phyloP scores from a whole-genome alignment of 2,329 filamentous ascomycete genomes.

The Lasiodiplodia theobromae region DNA sequence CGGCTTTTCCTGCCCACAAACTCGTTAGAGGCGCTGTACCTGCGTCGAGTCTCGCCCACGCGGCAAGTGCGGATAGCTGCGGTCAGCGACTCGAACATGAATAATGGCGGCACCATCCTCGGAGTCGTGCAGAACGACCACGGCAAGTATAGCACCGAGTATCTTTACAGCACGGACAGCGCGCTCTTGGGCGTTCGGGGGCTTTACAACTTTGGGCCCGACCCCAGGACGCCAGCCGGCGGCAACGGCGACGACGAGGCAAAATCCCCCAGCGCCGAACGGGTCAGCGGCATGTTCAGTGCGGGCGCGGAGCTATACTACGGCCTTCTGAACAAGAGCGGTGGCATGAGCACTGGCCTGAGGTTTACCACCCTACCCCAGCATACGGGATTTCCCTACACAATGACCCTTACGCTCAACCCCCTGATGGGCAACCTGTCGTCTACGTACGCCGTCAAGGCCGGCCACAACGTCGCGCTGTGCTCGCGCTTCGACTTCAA shows the following conservation, averaged over 20 bases:
- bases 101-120: constrained; percentile 78
- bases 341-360: constrained; percentile 86
- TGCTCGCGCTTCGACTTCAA: constrained; percentile 97
- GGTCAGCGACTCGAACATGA: constrained; percentile 74
- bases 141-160: constrained; percentile 87
- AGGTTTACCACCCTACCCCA: constrained; percentile 87
- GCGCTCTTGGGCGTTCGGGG: constrained; percentile 86
- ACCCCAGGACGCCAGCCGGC: constrained; percentile 55
- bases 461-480: constrained; percentile 80
- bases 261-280: constrained; percentile 54
- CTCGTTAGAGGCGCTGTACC: constrained; percentile 83
- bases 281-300: constrained; percentile 81
- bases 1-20: constrained; percentile 83
- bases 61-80: constrained; percentile 81
- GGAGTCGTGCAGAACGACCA: constrained; percentile 81
- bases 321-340: constrained; percentile 90
- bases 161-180: constrained; percentile 90
- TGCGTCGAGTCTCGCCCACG: constrained; percentile 78
- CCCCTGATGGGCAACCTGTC: constrained; percentile 93
- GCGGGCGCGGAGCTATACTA: constrained; percentile 95
- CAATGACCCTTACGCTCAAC: constrained; percentile 90
- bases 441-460: constrained; percentile 89
- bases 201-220: constrained; percentile 91
- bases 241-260: constrained; percentile 30
- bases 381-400: constrained; percentile 86